Evolutionary conservation across 2,329 filamentous ascomycete genomes (phyloP).

Genomic region (Pseudogymnoascus sp.): DNA sequence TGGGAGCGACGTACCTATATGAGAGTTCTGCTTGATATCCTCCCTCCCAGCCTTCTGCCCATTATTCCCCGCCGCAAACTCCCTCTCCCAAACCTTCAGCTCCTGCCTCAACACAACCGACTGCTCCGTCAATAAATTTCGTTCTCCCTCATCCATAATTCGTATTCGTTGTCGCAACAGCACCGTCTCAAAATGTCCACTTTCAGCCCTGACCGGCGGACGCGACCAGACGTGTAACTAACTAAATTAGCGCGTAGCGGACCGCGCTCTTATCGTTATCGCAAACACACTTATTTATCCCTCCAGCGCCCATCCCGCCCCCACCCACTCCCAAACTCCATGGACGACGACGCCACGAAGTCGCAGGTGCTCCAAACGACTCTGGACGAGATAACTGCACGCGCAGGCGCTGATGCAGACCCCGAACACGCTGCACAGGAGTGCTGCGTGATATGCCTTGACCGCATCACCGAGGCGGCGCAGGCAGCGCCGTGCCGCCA

Average conservation of each 20-base stretch:
- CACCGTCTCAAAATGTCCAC: not conserved
- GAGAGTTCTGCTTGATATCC: conserved; percentile 68
- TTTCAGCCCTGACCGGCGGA: not conserved
- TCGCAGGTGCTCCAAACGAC: conserved; percentile 38
- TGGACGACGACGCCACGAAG: conserved; percentile 33
- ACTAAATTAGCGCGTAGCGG: conserved; percentile 1
- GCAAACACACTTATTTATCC: not conserved
- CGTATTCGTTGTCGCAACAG: not conserved
- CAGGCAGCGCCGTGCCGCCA: conserved; percentile 72
- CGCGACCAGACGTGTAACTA: not conserved
- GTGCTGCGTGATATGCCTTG: conserved; percentile 83
- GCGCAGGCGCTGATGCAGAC: conserved; percentile 21
- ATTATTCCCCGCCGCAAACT: conserved; percentile 54
- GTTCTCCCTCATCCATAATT: conserved; percentile 11
- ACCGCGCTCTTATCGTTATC: conserved; percentile 5
- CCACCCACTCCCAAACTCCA: conserved; percentile 14
- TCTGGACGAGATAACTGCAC: conserved; percentile 33
- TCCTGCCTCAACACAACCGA: conserved; percentile 55
- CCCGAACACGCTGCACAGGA: conserved; percentile 31
- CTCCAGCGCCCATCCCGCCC: not conserved
- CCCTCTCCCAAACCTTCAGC: conserved; percentile 67
- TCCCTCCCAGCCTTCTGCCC: conserved; percentile 64
- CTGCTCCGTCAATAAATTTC: conserved; percentile 18
- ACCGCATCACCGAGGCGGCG: conserved; percentile 63
- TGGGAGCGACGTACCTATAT: conserved; percentile 51